These are phyloP conservation scores for Eragrostis curvula DNA, from an alignment of 176 grass and related monocot species.

Conservation along the genomic window DNA sequence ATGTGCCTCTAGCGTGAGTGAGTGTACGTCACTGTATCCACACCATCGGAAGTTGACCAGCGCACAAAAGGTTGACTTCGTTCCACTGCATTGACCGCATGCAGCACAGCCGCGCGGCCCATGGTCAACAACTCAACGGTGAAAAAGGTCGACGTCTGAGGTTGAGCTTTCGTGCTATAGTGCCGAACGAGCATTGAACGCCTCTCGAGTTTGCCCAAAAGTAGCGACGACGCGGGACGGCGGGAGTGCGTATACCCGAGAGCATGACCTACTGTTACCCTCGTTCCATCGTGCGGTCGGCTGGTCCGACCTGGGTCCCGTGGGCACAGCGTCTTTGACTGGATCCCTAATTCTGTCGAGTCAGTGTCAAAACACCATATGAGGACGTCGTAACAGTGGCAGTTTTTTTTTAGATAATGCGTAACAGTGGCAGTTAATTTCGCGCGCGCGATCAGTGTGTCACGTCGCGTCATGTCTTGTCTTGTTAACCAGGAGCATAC, in stretches of 20 bases:
- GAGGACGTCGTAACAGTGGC: constrained; percentile 14
- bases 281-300: neutral
- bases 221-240: neutral
- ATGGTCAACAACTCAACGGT: neutral
- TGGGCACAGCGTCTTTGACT: constrained; percentile 36
- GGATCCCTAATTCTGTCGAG: constrained; percentile 32
- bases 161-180: neutral
- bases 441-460: neutral
- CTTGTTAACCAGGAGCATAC: neutral
- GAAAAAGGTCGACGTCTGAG: too few species aligned
- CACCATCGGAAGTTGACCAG: constrained; percentile 16
- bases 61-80: constrained; percentile 7
- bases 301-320: neutral
- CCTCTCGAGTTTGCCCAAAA: neutral
- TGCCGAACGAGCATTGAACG: neutral
- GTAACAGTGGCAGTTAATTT: constrained; percentile 15
- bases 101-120: neutral
- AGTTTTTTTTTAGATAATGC: too few species aligned
- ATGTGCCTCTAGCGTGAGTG: neutral
- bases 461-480: neutral
- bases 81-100: neutral
- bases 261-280: neutral
- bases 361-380: constrained; percentile 4
- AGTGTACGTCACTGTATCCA: neutral
- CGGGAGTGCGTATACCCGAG: too few species aligned